Evolutionary conservation across 2,329 filamentous ascomycete species (phyloP), one percentile per base, ranked within the genome.

Genomic region (Xylaria sp.): DNA sequence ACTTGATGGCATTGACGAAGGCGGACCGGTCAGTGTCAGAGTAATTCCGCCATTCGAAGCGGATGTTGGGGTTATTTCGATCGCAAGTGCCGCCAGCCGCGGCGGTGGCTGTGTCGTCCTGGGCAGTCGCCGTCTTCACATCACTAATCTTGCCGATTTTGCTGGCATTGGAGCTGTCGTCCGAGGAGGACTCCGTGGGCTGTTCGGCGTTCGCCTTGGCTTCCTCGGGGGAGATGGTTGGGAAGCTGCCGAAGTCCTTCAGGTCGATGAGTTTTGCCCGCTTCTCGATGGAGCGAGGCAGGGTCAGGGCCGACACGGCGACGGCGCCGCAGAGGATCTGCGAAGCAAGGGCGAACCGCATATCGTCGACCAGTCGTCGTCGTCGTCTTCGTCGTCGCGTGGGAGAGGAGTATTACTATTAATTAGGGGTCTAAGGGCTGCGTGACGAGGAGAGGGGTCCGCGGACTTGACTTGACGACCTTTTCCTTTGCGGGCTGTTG

Each of bases 1-100:
- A 73, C 57, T 69, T 65, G 48, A 72, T 66, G 17, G 65, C 70
- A n/a, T 60, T 34, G 44, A 74, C 58, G 55, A 71, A 74, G 34
- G 63, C 62, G 9, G 59, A 62, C 47, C 65, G 66, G 47, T 74
- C 69, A 18, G 52, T 20, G 7, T 57, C 50, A 24, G 59, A 61
- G 52, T 72, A 66, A 42, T 64, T 70, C 8, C 66, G 55, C 72
- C 72, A 71, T 55, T 71, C 69, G 44, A 63, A 52, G 13, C 68
- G 69, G 44, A 66, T 51, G 8, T 55, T 42, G 7, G 67, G 53
- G 47, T 61, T 66, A 34, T 61, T 65, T 9, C 57, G 50, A 38
- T 66, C 56, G 48, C 69, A 71, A 39, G 63, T 65, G 7, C 44
- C 54, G 18, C 42, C 52, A 21, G 48, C 50, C 4, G 56, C 52